A percentile compares a stretch with the other conserved stretches of the same genome.
Conservation (phyloP, 2,329 filamentous ascomycete genomes). For the Ophiosphaerella korrae region DNA sequence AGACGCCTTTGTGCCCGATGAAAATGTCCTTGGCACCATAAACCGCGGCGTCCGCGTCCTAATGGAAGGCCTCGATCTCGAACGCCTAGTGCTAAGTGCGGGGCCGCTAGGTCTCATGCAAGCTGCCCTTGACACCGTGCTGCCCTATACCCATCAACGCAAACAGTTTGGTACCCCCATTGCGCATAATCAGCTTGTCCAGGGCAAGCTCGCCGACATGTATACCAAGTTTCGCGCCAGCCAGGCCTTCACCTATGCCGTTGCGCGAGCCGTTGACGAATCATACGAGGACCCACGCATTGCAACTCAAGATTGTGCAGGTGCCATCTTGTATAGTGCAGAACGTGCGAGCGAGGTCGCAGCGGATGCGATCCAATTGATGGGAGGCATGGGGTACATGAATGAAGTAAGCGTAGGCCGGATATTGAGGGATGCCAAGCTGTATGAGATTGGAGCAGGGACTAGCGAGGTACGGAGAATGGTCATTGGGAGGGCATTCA, state of each 20-base stretch:
- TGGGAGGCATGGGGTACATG: constrained; percentile 94
- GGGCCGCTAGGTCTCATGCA: constrained; percentile 96
- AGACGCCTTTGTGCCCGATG: constrained; percentile 82
- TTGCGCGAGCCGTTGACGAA: constrained; percentile 75
- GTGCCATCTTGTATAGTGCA: constrained; percentile 89
- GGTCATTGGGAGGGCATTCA: constrained; percentile 91
- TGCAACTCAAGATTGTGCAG: constrained; percentile 89
- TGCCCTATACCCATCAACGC: constrained; percentile 87
- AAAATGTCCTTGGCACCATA: constrained; percentile 78
- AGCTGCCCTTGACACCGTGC: constrained; percentile 79
- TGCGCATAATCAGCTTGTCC: constrained; percentile 89
- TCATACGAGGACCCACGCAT: constrained; percentile 60
- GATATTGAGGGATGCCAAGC: constrained; percentile 74
- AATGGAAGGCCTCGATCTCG: constrained; percentile 95
- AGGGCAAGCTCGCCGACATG: constrained; percentile 95
- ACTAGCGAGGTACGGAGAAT: constrained; percentile 93
- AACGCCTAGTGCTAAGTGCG: constrained; percentile 87
- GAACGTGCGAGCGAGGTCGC: constrained; percentile 87
- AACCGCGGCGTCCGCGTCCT: constrained; percentile 87
- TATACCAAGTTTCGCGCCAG: constrained; percentile 89
- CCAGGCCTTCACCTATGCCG: constrained; percentile 84
- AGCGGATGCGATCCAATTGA: constrained; percentile 85
- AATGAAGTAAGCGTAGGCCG: constrained; percentile 93
- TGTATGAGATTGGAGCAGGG: constrained; percentile 97
- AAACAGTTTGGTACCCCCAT: constrained; percentile 88